Base-by-base conservation (phyloP, 139 green algal species). In the Chara braunii region DNA sequence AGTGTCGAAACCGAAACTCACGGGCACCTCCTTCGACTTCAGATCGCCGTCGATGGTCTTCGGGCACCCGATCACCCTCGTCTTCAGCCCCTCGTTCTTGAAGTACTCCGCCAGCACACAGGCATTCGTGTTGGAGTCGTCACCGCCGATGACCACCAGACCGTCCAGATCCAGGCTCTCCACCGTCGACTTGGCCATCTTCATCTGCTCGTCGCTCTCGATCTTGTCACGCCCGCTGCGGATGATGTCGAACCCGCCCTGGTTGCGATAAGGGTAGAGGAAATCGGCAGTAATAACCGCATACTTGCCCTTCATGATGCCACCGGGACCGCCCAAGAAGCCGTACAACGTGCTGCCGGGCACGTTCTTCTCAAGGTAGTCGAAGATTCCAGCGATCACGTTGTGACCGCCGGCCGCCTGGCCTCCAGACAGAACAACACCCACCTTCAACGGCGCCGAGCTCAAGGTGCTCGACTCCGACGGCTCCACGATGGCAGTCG, bases 21-120 rank as follows among this genome's bases (percentile, higher is more conserved):
- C 79, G 8, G 67, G 44, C 11, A 88, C 73, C 23, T 82, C 62
- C 14, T 52, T 43, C 11, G 63, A 73, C 52, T 86, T 87, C 11
- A 88, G 61, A 52, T 88, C 83, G 32, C 80, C 83, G 45, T 88
- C 83, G 33, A 88, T 88, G 37, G 83, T 88, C 51, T 88, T 88
- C 35, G 83, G 83, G 36, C 79, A 81, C 12, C 83, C 83, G 1
- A 88, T 43, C 3, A 88, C 80, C 0, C 36, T 32, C 2, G 64
- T 81, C 7, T 68, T 45, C 35, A 64, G 11, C 29, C 44, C 31
- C 43, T 37, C 51, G 43, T 4, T 34, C 24, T 18, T 55, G 60
- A 77, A 77, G 44, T 77, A 58, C 70, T 80, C 82, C 0, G 83
- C 83, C 23, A 88, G 63, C 3, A 83, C 32, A 8, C 74, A 80